Conservation (phyloP, 2,329 filamentous ascomycete species). For the Fusarium protoensiforme region DNA sequence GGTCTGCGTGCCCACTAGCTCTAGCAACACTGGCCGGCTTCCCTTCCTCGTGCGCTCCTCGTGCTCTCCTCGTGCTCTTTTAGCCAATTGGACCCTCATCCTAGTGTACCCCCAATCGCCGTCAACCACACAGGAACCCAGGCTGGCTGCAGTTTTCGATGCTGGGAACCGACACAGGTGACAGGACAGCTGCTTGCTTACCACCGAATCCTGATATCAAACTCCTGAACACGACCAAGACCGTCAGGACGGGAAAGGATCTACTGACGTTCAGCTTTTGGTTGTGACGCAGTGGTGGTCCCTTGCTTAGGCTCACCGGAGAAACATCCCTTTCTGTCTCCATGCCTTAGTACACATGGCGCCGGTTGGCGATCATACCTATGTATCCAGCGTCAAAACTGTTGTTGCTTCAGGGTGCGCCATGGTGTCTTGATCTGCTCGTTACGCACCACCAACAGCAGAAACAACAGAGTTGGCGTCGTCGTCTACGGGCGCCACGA, state of each 20-base stretch:
- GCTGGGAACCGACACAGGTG: background rate
- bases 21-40: background rate
- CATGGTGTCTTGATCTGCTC: background rate
- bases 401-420: slow-evolving; percentile 21
- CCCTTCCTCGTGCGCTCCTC: background rate
- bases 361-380: slow-evolving; percentile 1
- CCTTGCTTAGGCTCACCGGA: slow-evolving; percentile 8
- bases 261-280: slow-evolving; percentile 12
- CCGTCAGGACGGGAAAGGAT: slow-evolving; percentile 17
- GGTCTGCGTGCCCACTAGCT: background rate
- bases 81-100: background rate
- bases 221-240: background rate
- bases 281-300: background rate
- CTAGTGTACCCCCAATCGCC: background rate
- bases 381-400: slow-evolving; percentile 1
- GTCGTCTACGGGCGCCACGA: slow-evolving; percentile 6
- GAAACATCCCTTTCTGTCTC: slow-evolving; percentile 26
- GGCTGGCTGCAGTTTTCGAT: background rate
- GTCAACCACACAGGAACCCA: background rate
- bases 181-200: background rate
- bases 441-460: slow-evolving; percentile 2
- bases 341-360: background rate
- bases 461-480: slow-evolving; percentile 1
- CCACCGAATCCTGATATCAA: background rate
- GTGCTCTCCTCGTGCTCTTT: background rate